Evolutionary conservation across 495 filamentous ascomycete species (phyloP).

Genomic region (Lophiostoma macrostomum): DNA sequence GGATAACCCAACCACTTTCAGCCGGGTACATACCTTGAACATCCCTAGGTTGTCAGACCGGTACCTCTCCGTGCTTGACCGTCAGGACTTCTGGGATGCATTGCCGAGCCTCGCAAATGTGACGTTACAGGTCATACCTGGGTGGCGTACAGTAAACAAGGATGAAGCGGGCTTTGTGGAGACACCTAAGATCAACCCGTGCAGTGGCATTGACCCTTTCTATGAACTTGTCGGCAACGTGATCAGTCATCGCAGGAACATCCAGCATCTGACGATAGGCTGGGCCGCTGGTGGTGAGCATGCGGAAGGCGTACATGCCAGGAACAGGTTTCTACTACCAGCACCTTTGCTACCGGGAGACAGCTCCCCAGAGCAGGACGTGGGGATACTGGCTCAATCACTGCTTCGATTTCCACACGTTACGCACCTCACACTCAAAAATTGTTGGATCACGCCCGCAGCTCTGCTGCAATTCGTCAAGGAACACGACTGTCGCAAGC

Average conservation of each 20-base stretch:
- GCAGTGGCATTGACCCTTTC: conserved; percentile 44
- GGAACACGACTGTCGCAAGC: conserved; percentile 16
- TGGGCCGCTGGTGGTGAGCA: conserved; percentile 58
- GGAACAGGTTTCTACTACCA: conserved; percentile 52
- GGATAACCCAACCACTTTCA: conserved; percentile 47
- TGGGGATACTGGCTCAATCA: background rate
- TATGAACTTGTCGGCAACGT: conserved; percentile 45
- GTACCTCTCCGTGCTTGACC: conserved; percentile 45
- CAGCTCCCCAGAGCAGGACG: background rate
- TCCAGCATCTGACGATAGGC: conserved; percentile 53
- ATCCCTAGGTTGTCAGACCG: conserved; percentile 53
- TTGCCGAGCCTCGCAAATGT: conserved; percentile 47
- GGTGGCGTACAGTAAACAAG: conserved; percentile 51
- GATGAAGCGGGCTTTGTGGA: conserved; percentile 41
- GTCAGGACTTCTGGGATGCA: conserved; percentile 51
- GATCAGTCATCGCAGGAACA: conserved; percentile 41
- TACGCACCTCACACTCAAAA: conserved; percentile 37
- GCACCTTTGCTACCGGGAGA: conserved; percentile 31
- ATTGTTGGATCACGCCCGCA: conserved; percentile 41
- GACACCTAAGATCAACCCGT: conserved; percentile 43
- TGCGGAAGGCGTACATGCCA: conserved; percentile 50
- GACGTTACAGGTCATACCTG: conserved; percentile 50
- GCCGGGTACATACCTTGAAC: conserved; percentile 46
- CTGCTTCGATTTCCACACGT: conserved; percentile 36
- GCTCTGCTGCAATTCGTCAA: conserved; percentile 31